Percentiles rank a stretch among this genome's conserved stretches.
phyloP scores from a whole-genome alignment of 257 asterid species.

The Buddleja alternifolia region DNA sequence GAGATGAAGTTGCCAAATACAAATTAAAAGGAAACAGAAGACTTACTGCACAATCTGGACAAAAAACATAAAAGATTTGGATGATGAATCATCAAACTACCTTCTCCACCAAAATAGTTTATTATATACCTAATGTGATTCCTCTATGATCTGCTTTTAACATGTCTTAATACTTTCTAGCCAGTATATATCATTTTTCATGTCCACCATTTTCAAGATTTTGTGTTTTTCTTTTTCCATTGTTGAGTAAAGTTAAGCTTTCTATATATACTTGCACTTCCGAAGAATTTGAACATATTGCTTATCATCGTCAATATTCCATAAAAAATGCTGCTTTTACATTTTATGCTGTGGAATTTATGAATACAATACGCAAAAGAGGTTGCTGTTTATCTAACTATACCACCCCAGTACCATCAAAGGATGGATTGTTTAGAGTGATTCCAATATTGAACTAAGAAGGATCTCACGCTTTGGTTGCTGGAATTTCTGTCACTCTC shows the following conservation, averaged over 20 bases:
- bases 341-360: no score
- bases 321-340: no score
- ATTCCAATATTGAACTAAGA: not conserved
- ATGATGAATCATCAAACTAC: not conserved
- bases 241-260: no score
- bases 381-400: not conserved
- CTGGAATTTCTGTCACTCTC: not conserved
- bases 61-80: not conserved
- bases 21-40: conserved; percentile 1
- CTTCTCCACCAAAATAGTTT: not conserved
- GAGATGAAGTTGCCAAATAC: not conserved
- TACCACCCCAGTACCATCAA: not conserved
- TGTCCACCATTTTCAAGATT: conserved; percentile 5
- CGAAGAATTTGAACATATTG: no score
- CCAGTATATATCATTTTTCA: not conserved
- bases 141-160: conserved; percentile 2
- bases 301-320: no score
- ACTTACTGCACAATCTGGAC: not conserved
- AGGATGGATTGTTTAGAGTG: not conserved
- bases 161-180: not conserved
- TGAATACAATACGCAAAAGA: conserved; percentile 11
- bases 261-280: no score
- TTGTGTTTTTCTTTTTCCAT: not conserved
- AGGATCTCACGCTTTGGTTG: not conserved
- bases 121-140: not conserved